Evolutionary conservation across 2,329 filamentous ascomycete species (phyloP).

Genomic region (Paraconiothyrium brasiliense): DNA sequence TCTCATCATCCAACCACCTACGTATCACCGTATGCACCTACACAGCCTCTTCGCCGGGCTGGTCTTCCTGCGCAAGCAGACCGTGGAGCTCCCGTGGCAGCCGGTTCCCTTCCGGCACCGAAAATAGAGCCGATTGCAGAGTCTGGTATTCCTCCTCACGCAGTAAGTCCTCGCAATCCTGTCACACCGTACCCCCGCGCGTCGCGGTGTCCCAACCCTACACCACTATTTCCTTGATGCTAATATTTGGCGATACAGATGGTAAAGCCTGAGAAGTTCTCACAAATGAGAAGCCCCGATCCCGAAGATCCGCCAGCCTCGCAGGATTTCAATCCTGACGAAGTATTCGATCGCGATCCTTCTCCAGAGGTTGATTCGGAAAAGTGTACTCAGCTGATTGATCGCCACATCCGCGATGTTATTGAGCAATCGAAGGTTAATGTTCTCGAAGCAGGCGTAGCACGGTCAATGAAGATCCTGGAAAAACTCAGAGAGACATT

Average conservation of each 20-base stretch:
- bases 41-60: too few species aligned
- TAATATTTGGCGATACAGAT: slow-evolving; percentile 29
- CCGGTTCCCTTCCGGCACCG: neutral
- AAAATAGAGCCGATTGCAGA: neutral
- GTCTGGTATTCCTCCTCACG: neutral
- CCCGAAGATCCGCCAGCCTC: slow-evolving; percentile 3
- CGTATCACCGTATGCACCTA: neutral
- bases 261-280: slow-evolving; percentile 34
- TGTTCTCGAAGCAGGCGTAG: slow-evolving; percentile 53
- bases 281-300: slow-evolving; percentile 6
- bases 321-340: slow-evolving; percentile 26
- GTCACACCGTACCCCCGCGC: neutral
- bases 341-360: slow-evolving; percentile 28
- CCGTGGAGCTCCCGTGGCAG: neutral
- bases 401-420: slow-evolving; percentile 43
- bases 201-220: neutral
- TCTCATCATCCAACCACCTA: neutral
- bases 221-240: neutral
- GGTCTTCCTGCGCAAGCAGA: neutral
- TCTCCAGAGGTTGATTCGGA: slow-evolving; percentile 21
- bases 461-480: slow-evolving; percentile 50
- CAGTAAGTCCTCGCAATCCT: neutral
- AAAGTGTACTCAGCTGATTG: slow-evolving; percentile 14
- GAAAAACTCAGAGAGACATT: slow-evolving; percentile 46
- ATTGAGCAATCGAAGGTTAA: slow-evolving; percentile 42